Conservation (phyloP, 169 alveolate genomes). For the Eimeria falciformis region DNA sequence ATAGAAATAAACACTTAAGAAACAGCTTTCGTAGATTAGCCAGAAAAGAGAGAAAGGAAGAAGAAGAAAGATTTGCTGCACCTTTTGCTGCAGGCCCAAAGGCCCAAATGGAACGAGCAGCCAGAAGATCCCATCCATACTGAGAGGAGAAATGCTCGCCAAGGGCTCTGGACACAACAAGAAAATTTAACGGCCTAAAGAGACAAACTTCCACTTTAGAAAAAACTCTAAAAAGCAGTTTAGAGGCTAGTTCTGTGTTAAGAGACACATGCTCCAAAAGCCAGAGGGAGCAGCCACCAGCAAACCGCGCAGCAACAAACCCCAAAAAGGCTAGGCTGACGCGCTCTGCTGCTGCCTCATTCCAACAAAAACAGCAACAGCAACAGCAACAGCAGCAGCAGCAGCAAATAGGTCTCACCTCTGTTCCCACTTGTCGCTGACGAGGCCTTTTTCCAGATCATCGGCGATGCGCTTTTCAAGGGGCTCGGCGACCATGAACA, state of each 20-base stretch:
- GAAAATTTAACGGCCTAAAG: background rate
- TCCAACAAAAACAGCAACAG: background rate
- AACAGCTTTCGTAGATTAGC: background rate
- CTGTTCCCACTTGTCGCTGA: slow-evolving; percentile 71
- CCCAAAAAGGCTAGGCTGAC: no score
- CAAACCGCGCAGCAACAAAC: no score
- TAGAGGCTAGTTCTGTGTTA: background rate
- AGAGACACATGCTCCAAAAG: background rate
- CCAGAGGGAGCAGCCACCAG: background rate
- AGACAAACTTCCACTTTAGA: background rate
- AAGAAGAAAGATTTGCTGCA: no score
- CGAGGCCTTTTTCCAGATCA: slow-evolving; percentile 77
- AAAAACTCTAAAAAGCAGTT: background rate
- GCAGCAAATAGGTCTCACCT: background rate
- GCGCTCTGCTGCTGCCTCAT: no score
- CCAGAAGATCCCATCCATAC: slow-evolving; percentile 97
- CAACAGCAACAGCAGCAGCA: background rate
- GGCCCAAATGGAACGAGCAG: slow-evolving; percentile 98
- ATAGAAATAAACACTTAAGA: no score
- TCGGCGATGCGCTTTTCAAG: slow-evolving; percentile 89
- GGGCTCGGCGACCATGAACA: slow-evolving; percentile 96
- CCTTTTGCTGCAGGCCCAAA: slow-evolving; percentile 96
- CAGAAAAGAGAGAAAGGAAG: no score
- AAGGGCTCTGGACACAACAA: slow-evolving; percentile 69
- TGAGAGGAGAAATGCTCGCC: slow-evolving; percentile 86